Percentiles rank a stretch among this genome's conserved stretches.
These are phyloP conservation scores for Radiomyces spectabilis DNA, from an alignment of 192 early-diverging fungal genomes.

Conservation along the genomic window DNA sequence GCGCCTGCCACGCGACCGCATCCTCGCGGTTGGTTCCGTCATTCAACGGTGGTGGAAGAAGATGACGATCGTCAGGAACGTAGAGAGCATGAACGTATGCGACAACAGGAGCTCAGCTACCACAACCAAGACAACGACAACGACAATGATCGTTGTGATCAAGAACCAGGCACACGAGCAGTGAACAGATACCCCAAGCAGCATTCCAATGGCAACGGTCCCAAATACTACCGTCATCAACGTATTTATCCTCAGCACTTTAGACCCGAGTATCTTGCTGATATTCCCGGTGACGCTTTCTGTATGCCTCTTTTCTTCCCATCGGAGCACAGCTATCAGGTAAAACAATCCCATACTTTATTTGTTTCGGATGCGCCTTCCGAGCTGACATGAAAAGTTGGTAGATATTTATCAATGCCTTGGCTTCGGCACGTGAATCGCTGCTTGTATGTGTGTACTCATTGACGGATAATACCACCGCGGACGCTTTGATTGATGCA, in stretches of 20 bases:
- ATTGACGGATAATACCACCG: slow-evolving; percentile 61
- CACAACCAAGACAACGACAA: background rate
- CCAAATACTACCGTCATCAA: background rate
- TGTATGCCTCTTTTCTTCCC: slow-evolving; percentile 29
- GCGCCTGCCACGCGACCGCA: too few relatives aligned
- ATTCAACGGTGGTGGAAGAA: too few relatives aligned
- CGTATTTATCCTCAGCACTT: background rate
- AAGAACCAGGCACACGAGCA: background rate
- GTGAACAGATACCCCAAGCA: background rate
- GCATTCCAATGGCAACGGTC: background rate
- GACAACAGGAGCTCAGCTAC: background rate
- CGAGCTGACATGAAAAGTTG: too few relatives aligned
- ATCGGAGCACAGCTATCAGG: slow-evolving; percentile 23
- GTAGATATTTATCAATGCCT: background rate
- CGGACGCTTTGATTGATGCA: slow-evolving; percentile 51
- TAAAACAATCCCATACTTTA: too few relatives aligned
- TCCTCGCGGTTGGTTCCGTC: too few relatives aligned
- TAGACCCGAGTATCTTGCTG: slow-evolving; percentile 3
- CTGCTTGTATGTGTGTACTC: slow-evolving; percentile 63
- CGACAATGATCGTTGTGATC: background rate
- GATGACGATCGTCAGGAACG: background rate
- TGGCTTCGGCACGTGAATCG: slow-evolving; percentile 37
- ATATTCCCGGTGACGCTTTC: slow-evolving; percentile 10
- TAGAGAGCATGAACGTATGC: background rate
- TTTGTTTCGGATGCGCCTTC: too few relatives aligned